These are phyloP conservation scores for Nigrospora osmanthi DNA, from an alignment of 2,329 filamentous ascomycete species.

Conservation along the genomic window DNA sequence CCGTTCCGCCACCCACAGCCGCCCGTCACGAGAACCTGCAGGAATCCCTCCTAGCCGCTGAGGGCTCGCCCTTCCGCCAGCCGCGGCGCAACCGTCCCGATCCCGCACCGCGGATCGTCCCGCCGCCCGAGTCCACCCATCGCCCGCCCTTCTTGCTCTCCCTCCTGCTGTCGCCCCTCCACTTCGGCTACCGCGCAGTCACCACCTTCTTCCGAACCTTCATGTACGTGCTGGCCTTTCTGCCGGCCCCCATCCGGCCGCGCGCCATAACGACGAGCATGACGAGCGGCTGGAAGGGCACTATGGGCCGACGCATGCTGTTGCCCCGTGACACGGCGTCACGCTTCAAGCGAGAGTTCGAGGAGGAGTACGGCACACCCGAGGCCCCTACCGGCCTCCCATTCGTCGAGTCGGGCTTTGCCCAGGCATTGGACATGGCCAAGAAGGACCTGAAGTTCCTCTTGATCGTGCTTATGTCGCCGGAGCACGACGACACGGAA, in stretches of 20 bases:
- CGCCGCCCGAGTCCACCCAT: constrained; percentile 61
- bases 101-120: constrained; percentile 78
- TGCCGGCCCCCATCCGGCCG: constrained; percentile 59
- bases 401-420: constrained; percentile 84
- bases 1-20: constrained; percentile 50
- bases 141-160: constrained; percentile 69
- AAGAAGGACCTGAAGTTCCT: constrained; percentile 90
- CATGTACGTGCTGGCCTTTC: constrained; percentile 70
- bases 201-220: constrained; percentile 64
- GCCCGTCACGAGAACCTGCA: constrained; percentile 68
- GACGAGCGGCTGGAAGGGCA: constrained; percentile 45
- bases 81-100: constrained; percentile 37
- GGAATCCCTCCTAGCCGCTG: constrained; percentile 40
- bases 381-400: constrained; percentile 49
- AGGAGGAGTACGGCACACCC: constrained; percentile 72
- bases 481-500: constrained; percentile 88
- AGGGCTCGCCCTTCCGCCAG: constrained; percentile 19
- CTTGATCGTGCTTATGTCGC: constrained; percentile 79
- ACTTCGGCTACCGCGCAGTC: constrained; percentile 65
- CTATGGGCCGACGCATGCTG: constrained; percentile 64
- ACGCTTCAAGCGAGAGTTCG: constrained; percentile 85
- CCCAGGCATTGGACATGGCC: constrained; percentile 81
- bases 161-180: constrained; percentile 75
- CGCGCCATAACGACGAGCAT: constrained; percentile 46
- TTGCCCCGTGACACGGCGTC: constrained; percentile 82